phyloP scores from a whole-genome alignment of 2,329 filamentous ascomycete genomes.

The Coniella vitis region DNA sequence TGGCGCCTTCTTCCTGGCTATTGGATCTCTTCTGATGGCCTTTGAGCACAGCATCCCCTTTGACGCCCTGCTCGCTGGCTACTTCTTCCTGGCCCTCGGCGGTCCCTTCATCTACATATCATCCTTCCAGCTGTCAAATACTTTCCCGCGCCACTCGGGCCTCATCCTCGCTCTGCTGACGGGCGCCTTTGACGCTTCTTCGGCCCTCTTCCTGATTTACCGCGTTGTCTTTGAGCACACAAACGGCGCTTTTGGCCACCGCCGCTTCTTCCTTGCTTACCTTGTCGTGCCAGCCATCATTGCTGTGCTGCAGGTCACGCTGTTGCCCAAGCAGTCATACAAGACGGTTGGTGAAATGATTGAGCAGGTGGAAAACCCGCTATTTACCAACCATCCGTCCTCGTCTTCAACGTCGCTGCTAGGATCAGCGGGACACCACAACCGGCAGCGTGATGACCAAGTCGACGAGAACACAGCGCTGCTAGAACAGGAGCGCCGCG shows the following conservation, averaged over 20 bases:
- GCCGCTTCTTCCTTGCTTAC: slow-evolving; percentile 66
- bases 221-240: slow-evolving; percentile 57
- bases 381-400: slow-evolving; percentile 27
- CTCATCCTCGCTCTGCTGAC: slow-evolving; percentile 75
- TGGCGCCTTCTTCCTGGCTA: slow-evolving; percentile 59
- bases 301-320: slow-evolving; percentile 55
- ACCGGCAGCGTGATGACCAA: slow-evolving; percentile 42
- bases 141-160: slow-evolving; percentile 70
- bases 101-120: slow-evolving; percentile 79
- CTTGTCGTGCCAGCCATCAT: slow-evolving; percentile 64
- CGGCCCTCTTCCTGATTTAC: slow-evolving; percentile 70
- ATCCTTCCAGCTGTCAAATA: slow-evolving; percentile 78
- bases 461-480: slow-evolving; percentile 51
- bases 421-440: too few relatives aligned
- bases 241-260: slow-evolving; percentile 48
- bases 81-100: slow-evolving; percentile 69
- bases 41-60: slow-evolving; percentile 58
- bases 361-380: slow-evolving; percentile 56
- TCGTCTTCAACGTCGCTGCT: too few relatives aligned
- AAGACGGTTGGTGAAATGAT: slow-evolving; percentile 82
- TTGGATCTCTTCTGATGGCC: slow-evolving; percentile 68
- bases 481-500: slow-evolving; percentile 48
- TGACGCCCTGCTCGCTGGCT: slow-evolving; percentile 69
- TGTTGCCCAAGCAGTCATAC: slow-evolving; percentile 72
- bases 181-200: slow-evolving; percentile 77